Evolutionary conservation across 1,284 basidiomycete species (phyloP).

Genomic region (Trichosporon sp.): DNA sequence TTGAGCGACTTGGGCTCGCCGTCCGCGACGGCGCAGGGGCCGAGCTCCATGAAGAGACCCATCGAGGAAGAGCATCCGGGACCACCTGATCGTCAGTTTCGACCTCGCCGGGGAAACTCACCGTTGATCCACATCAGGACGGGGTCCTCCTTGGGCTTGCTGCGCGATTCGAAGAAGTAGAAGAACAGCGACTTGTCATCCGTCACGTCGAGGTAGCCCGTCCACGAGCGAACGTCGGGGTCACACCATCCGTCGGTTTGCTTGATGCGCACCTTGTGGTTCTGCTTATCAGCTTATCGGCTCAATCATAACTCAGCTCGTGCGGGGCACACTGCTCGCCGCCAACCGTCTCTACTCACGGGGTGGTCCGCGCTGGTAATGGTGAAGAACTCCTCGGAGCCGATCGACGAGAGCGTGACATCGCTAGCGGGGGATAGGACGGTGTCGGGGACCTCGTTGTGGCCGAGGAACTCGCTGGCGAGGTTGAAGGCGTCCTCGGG

Average conservation of each 20-base stretch:
- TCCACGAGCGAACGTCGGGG: slow-evolving; percentile 50
- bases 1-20: slow-evolving; percentile 47
- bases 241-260: slow-evolving; percentile 57
- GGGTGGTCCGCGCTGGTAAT: slow-evolving; percentile 44
- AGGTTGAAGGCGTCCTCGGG: slow-evolving; percentile 40
- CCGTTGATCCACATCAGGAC: slow-evolving; percentile 58
- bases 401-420: slow-evolving; percentile 43
- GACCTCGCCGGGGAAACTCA: slow-evolving; percentile 19
- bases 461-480: slow-evolving; percentile 37
- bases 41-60: slow-evolving; percentile 61
- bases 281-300: slow-evolving; percentile 26
- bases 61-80: slow-evolving; percentile 58
- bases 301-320: too few species aligned
- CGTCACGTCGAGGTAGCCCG: slow-evolving; percentile 65
- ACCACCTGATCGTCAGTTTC: slow-evolving; percentile 34
- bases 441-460: slow-evolving; percentile 19
- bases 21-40: slow-evolving; percentile 55
- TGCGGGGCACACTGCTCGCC: too few species aligned
- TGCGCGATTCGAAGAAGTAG: slow-evolving; percentile 79
- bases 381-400: slow-evolving; percentile 41
- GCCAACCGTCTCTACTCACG: slow-evolving; percentile 28
- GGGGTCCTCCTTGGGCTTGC: slow-evolving; percentile 64
- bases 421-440: slow-evolving; percentile 42
- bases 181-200: slow-evolving; percentile 75
- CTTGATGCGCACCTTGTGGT: slow-evolving; percentile 55